Evolutionary conservation across 1,284 basidiomycete species (phyloP).

Genomic region (Cryptococcus wingfieldii): DNA sequence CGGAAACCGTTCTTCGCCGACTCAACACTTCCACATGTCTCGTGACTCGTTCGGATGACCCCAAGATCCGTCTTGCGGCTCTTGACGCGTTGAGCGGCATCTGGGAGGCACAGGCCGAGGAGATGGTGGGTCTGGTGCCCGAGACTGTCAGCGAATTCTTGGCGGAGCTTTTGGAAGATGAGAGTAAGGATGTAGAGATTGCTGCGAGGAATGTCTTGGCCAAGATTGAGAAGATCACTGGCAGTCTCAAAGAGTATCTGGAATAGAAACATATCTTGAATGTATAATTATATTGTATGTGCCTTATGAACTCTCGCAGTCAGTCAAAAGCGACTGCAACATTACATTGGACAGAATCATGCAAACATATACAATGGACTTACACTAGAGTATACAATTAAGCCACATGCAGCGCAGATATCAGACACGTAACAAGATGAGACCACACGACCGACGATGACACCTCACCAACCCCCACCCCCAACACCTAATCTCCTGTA

Average conservation of each 20-base stretch:
- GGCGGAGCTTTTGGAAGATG: slow-evolving; percentile 53
- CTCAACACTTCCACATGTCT: slow-evolving; percentile 81
- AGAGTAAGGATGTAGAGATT: slow-evolving; percentile 48
- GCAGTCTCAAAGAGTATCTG: slow-evolving; percentile 48
- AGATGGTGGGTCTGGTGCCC: slow-evolving; percentile 53
- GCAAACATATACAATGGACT: neutral
- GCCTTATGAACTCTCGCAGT: neutral
- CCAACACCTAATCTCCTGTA: slow-evolving; percentile 42
- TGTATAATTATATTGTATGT: neutral
- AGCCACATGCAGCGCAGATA: neutral
- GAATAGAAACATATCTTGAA: slow-evolving; percentile 21
- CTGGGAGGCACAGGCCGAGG: slow-evolving; percentile 66
- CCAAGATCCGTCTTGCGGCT: slow-evolving; percentile 63
- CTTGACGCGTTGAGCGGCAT: slow-evolving; percentile 65
- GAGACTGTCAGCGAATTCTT: slow-evolving; percentile 54
- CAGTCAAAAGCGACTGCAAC: neutral
- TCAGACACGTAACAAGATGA: neutral
- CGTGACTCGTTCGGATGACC: slow-evolving; percentile 76
- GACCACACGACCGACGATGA: neutral
- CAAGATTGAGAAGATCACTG: slow-evolving; percentile 49
- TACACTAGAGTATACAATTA: neutral
- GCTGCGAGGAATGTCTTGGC: slow-evolving; percentile 48
- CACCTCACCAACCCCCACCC: slow-evolving; percentile 37
- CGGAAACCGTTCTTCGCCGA: slow-evolving; percentile 62
- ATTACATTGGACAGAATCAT: neutral